These are phyloP conservation scores for Lachancea mirantina DNA, from an alignment of 805 yeast genomes.

Conservation along the genomic window DNA sequence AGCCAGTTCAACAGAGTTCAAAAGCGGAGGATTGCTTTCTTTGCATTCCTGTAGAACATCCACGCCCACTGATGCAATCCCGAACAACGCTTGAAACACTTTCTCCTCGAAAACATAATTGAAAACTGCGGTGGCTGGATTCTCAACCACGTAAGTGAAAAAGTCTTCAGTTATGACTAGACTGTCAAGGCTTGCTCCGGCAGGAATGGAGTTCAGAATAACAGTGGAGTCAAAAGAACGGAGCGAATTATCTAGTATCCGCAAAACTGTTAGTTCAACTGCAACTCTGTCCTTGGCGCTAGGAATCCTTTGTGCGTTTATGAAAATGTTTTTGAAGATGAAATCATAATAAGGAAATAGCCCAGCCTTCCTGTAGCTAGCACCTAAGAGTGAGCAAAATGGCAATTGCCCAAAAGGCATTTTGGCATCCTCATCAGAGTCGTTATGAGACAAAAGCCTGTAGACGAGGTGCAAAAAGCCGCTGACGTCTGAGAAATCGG, in stretches of 20 bases:
- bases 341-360: conserved; percentile 77
- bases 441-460: conserved; percentile 29
- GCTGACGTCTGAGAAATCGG: conserved; percentile 45
- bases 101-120: conserved; percentile 56
- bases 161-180: conserved; percentile 41
- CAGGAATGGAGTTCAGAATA: conserved; percentile 46
- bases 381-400: conserved; percentile 61
- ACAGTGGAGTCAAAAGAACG: conserved; percentile 46
- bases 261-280: conserved; percentile 49
- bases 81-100: conserved; percentile 49
- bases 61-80: conserved; percentile 49
- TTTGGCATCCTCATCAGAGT: conserved; percentile 26
- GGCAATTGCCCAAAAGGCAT: conserved; percentile 40
- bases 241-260: conserved; percentile 43
- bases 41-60: conserved; percentile 38
- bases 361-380: conserved; percentile 53
- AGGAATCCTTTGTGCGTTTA: conserved; percentile 36
- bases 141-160: conserved; percentile 47
- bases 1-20: conserved; percentile 34
- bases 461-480: conserved; percentile 58
- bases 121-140: conserved; percentile 62
- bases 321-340: conserved; percentile 58
- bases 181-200: conserved; percentile 43
- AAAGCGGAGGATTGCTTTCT: conserved; percentile 22
- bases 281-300: conserved; percentile 31